Evolutionary conservation across 116 monocot species (phyloP).

Genomic region (Dioscorea cayenensis): DNA sequence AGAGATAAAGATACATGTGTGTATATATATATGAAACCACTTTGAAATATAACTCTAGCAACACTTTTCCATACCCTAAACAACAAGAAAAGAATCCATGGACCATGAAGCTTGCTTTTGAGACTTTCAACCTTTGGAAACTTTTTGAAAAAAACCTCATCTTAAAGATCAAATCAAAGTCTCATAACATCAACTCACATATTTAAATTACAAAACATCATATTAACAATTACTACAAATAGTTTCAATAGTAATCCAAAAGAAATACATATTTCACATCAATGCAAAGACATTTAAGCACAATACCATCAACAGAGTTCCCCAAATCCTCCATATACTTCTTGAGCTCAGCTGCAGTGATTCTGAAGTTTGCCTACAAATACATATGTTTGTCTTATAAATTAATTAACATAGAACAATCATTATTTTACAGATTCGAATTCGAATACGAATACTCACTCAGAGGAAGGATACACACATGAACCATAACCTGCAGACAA

Average conservation of each 20-base stretch:
- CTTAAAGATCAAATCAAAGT: background rate
- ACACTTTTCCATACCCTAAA: no score
- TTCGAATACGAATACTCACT: slow-evolving; percentile 15
- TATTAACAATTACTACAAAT: background rate
- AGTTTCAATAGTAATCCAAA: background rate
- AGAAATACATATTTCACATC: background rate
- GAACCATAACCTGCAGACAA: slow-evolving; percentile 34
- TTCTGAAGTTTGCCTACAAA: slow-evolving; percentile 13
- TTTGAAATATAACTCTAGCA: no score
- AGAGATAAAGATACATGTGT: no score
- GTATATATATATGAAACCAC: no score
- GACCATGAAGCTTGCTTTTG: no score
- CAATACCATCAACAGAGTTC: background rate
- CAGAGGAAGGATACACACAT: slow-evolving; percentile 26
- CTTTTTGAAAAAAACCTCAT: background rate
- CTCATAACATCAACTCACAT: background rate
- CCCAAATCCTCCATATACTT: slow-evolving; percentile 1
- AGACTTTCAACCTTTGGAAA: no score
- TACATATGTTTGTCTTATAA: background rate
- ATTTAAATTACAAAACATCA: background rate
- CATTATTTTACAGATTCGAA: background rate
- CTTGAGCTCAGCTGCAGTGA: background rate
- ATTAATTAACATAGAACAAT: no score
- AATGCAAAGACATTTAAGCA: background rate
- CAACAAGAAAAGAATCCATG: no score